phyloP scores from a whole-genome alignment of 305 asterid species.

The Salvia sclarea region DNA sequence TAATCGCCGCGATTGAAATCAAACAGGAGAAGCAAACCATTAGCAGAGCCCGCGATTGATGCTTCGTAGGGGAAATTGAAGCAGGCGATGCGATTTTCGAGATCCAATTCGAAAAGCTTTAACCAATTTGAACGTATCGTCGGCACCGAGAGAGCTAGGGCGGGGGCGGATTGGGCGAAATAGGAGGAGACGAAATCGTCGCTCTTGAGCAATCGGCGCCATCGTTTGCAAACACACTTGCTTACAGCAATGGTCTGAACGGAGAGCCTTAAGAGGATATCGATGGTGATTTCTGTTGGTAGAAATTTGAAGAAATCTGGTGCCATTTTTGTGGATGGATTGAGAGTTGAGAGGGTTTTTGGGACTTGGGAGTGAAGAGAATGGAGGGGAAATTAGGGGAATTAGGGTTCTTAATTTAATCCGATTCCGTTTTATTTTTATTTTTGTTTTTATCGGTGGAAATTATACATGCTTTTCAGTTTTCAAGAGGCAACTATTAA shows the following conservation, averaged over 20 bases:
- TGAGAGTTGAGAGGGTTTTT: too few relatives aligned
- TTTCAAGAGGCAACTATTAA: too few relatives aligned
- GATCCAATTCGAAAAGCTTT: constrained; percentile 31
- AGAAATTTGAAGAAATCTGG: too few relatives aligned
- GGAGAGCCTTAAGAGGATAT: constrained; percentile 27
- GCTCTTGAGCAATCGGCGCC: constrained; percentile 37
- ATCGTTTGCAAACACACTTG: constrained; percentile 42
- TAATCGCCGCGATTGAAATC: neutral
- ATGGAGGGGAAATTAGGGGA: too few relatives aligned
- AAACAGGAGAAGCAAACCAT: constrained; percentile 42
- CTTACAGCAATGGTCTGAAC: constrained; percentile 30
- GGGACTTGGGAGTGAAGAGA: too few relatives aligned
- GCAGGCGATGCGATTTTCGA: constrained; percentile 10
- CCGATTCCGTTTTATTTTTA: too few relatives aligned
- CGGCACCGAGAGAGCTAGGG: neutral
- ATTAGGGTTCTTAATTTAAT: too few relatives aligned
- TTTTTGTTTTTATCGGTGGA: too few relatives aligned
- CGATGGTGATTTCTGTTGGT: neutral
- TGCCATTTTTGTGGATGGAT: too few relatives aligned
- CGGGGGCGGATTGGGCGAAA: neutral
- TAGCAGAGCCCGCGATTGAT: constrained; percentile 31
- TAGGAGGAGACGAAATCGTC: neutral
- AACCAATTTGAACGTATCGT: neutral
- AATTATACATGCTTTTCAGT: too few relatives aligned
- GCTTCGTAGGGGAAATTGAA: neutral